These are phyloP conservation scores for Ophiostoma tasmaniense DNA, from an alignment of 2,329 filamentous ascomycete genomes.

Conservation along the genomic window DNA sequence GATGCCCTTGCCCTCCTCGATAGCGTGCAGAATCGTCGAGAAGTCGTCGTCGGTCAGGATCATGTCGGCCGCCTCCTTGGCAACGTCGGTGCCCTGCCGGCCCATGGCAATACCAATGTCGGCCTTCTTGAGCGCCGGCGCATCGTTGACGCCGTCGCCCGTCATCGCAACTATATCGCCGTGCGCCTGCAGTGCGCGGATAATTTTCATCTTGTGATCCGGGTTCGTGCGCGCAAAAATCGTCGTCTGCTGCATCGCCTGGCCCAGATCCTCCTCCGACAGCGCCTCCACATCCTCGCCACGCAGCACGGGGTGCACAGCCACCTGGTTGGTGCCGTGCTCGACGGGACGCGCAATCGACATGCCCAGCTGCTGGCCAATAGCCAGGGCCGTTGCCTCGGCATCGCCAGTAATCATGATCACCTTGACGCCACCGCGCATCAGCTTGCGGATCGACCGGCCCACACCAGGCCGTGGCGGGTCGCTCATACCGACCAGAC, in stretches of 20 bases:
- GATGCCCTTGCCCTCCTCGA: conserved; percentile 97
- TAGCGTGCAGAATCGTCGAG: conserved; percentile 84
- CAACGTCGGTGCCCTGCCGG: conserved; percentile 86
- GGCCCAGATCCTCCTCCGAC: conserved; percentile 73
- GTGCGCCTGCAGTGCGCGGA: conserved; percentile 78
- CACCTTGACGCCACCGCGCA: conserved; percentile 90
- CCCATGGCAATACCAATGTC: conserved; percentile 99
- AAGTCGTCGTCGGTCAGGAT: conserved; percentile 86
- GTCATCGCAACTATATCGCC: conserved; percentile 99
- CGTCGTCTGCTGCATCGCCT: conserved; percentile 78
- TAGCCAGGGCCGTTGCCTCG: conserved; percentile 87
- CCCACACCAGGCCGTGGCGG: conserved; percentile 86
- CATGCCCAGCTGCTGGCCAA: conserved; percentile 94
- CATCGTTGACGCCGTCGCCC: conserved; percentile 95
- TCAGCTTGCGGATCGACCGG: conserved; percentile 76
- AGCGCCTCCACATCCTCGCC: conserved; percentile 92
- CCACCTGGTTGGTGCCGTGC: conserved; percentile 45
- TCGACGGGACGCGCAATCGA: conserved; percentile 53
- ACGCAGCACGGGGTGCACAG: conserved; percentile 64
- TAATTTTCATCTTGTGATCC: conserved; percentile 97
- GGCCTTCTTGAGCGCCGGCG: conserved; percentile 89
- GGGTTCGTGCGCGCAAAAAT: conserved; percentile 95
- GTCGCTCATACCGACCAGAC: conserved; percentile 94
- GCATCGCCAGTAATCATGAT: conserved; percentile 99
- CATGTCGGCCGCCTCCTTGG: conserved; percentile 94